These are phyloP conservation scores for Dittrichia graveolens DNA, from an alignment of 129 eudicot genomes.

Conservation along the genomic window DNA sequence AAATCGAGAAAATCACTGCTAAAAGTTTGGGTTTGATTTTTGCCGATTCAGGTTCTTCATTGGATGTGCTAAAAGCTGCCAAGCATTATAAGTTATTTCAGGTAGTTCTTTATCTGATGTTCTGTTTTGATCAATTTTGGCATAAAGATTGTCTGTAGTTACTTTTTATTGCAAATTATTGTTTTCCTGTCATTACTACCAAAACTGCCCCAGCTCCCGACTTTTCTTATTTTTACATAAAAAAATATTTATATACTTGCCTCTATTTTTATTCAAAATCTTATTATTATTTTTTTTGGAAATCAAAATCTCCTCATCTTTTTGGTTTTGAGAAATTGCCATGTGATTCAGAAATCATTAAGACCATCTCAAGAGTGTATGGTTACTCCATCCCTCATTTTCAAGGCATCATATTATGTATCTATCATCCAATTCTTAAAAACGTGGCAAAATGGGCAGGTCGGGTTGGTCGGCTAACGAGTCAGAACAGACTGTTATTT, in stretches of 20 bases:
- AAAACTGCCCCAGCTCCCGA: no score
- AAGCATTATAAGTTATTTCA: conserved; percentile 60
- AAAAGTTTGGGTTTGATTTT: conserved; percentile 56
- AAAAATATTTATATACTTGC: no score
- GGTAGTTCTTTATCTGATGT: conserved; percentile 30
- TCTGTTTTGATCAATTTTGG: not conserved
- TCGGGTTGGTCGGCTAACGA: not conserved
- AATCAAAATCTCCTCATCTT: no score
- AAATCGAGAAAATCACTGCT: conserved; percentile 61
- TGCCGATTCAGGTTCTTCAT: conserved; percentile 63
- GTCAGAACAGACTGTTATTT: not conserved
- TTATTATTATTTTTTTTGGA: no score
- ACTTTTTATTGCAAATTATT: not conserved
- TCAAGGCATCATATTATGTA: not conserved
- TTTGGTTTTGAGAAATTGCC: no score
- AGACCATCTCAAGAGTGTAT: no score
- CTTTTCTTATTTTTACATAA: no score
- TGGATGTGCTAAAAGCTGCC: conserved; percentile 83
- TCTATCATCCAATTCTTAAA: not conserved
- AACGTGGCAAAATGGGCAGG: not conserved
- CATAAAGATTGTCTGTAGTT: not conserved
- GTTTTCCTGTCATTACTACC: not conserved
- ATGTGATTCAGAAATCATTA: no score
- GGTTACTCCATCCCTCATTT: not conserved
- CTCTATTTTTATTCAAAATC: no score